Conservation (phyloP, 2,329 filamentous ascomycete genomes). For the Nemania bipapillata region DNA sequence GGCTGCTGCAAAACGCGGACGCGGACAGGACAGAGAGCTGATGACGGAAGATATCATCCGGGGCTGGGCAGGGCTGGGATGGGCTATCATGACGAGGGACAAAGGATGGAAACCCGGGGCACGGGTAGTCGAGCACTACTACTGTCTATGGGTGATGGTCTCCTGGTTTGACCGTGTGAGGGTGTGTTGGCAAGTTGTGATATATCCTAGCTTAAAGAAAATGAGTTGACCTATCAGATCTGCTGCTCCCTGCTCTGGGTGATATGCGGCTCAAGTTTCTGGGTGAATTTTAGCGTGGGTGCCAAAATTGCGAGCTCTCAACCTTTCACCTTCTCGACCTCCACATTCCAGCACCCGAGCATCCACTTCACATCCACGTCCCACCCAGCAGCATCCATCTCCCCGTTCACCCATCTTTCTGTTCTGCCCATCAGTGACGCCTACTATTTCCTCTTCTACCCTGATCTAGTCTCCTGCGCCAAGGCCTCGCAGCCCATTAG, state of each 20-base stretch:
- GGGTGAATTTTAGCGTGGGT: slow-evolving; percentile 52
- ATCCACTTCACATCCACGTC: slow-evolving; percentile 34
- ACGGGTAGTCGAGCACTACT: neutral
- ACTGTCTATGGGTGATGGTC: slow-evolving; percentile 4
- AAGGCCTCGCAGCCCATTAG: neutral
- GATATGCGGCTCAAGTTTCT: slow-evolving; percentile 50
- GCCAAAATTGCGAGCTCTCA: slow-evolving; percentile 47
- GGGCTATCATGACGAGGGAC: slow-evolving; percentile 12
- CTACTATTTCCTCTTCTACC: slow-evolving; percentile 5
- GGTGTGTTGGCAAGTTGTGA: slow-evolving; percentile 24
- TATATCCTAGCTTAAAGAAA: slow-evolving; percentile 45
- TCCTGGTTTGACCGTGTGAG: slow-evolving; percentile 6
- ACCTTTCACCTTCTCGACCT: slow-evolving; percentile 44
- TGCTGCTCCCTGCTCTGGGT: slow-evolving; percentile 43
- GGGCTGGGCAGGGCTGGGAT: neutral
- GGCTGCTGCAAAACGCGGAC: slow-evolving; percentile 4
- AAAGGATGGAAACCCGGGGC: slow-evolving; percentile 20
- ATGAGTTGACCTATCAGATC: slow-evolving; percentile 49
- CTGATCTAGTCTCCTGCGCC: slow-evolving; percentile 12
- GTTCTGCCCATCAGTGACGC: neutral
- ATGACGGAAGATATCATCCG: slow-evolving; percentile 6
- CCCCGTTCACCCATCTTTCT: slow-evolving; percentile 7
- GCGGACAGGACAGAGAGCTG: slow-evolving; percentile 1
- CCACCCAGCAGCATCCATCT: slow-evolving; percentile 13
- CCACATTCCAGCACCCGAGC: slow-evolving; percentile 45